These are phyloP conservation scores for Penicillium brevicompactum DNA, from an alignment of 2,329 filamentous ascomycete species.

Conservation along the genomic window DNA sequence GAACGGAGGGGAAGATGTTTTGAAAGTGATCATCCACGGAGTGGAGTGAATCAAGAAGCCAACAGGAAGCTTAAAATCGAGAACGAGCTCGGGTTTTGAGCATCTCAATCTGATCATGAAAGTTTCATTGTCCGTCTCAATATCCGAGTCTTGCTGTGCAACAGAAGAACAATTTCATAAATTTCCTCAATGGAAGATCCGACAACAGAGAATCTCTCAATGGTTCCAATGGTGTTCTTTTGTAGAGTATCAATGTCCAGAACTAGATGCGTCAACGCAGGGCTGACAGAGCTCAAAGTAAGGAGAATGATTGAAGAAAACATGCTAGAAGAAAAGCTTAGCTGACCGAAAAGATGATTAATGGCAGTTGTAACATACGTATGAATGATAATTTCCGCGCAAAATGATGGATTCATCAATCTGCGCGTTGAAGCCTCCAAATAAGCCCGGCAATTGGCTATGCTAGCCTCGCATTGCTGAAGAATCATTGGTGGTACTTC, in stretches of 20 bases:
- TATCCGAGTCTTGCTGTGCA: constrained; percentile 6
- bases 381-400: constrained; percentile 7
- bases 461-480: constrained; percentile 5
- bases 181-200: constrained; percentile 6
- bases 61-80: not conserved
- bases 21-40: constrained; percentile 50
- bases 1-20: constrained; percentile 39
- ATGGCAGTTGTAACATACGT: not conserved
- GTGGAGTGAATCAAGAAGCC: constrained; percentile 22
- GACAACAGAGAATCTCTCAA: constrained; percentile 1
- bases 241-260: constrained; percentile 4
- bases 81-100: no score
- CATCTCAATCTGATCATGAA: not conserved
- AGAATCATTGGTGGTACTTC: constrained; percentile 6
- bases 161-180: constrained; percentile 4
- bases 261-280: constrained; percentile 3
- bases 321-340: not conserved
- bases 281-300: constrained; percentile 3
- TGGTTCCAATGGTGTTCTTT: not conserved
- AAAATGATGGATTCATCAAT: not conserved
- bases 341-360: no score
- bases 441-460: constrained; percentile 4
- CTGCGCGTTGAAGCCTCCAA: constrained; percentile 2
- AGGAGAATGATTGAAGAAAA: constrained; percentile 8
- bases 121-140: constrained; percentile 1